Evolutionary conservation across 345 rosid genomes (phyloP).

Genomic region (Gossypium mustelinum): DNA sequence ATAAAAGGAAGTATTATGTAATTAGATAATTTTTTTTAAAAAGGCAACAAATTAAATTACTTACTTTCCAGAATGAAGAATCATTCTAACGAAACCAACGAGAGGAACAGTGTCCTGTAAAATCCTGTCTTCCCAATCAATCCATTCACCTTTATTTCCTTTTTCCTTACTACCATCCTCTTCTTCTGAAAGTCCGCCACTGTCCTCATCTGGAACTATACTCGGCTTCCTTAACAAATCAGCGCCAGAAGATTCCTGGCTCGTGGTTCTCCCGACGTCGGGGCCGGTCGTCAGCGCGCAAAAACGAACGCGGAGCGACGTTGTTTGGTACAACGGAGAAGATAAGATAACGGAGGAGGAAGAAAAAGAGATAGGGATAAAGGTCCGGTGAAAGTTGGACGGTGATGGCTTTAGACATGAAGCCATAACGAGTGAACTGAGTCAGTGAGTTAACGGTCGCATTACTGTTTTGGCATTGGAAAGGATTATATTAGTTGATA

Average conservation of each 20-base stretch:
- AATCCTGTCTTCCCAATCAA: slow-evolving; percentile 82
- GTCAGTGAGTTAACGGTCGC: slow-evolving; percentile 7
- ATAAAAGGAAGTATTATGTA: background rate
- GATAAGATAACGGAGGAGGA: slow-evolving; percentile 44
- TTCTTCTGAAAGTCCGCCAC: slow-evolving; percentile 28
- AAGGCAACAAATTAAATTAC: slow-evolving; percentile 7
- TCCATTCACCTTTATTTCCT: slow-evolving; percentile 31
- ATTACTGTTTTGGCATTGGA: background rate
- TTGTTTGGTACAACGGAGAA: slow-evolving; percentile 28
- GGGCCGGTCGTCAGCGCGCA: slow-evolving; percentile 53
- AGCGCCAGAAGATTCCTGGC: slow-evolving; percentile 38
- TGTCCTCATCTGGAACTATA: slow-evolving; percentile 29
- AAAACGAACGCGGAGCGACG: slow-evolving; percentile 30
- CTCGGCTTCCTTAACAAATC: slow-evolving; percentile 45
- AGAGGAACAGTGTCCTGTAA: slow-evolving; percentile 90
- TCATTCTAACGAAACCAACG: slow-evolving; percentile 84
- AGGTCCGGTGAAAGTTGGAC: slow-evolving; percentile 26
- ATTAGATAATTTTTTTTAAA: background rate
- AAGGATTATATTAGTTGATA: background rate
- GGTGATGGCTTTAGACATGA: slow-evolving; percentile 40
- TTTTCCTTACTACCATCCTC: slow-evolving; percentile 35
- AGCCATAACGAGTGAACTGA: slow-evolving; percentile 27
- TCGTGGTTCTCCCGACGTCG: slow-evolving; percentile 32
- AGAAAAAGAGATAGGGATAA: slow-evolving; percentile 27
- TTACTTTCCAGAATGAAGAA: slow-evolving; percentile 84